phyloP scores from a whole-genome alignment of 495 filamentous ascomycete species.

The Evansstolkia leycettana region DNA sequence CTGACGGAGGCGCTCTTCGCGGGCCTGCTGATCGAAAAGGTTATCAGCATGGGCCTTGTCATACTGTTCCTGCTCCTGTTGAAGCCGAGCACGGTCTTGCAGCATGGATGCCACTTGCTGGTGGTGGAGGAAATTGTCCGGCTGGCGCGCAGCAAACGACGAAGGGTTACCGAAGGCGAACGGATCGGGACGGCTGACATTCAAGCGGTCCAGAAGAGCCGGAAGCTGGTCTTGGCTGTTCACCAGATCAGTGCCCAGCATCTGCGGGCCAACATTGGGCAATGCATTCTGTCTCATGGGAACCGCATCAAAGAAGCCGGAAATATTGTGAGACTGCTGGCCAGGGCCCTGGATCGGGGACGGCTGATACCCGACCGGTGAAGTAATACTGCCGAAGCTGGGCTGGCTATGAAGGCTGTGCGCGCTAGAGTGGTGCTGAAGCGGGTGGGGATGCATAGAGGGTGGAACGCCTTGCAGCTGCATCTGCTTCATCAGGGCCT shows the following conservation, averaged over 20 bases:
- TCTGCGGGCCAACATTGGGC: constrained; percentile 35
- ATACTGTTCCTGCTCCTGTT: constrained; percentile 52
- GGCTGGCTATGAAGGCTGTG: constrained; percentile 95
- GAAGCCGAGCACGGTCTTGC: constrained; percentile 47
- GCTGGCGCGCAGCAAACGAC: constrained; percentile 41
- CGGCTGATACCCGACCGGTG: constrained; percentile 62
- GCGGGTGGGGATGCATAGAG: constrained; percentile 36
- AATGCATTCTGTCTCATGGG: constrained; percentile 27
- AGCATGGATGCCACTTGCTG: constrained; percentile 49
- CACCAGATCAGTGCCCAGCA: constrained; percentile 34
- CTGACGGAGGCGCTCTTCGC: constrained; percentile 49
- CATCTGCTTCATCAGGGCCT: constrained; percentile 65
- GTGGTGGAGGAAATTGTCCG: constrained; percentile 38
- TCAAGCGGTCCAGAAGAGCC: constrained; percentile 46
- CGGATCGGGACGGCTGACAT: constrained; percentile 39
- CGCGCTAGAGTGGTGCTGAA: constrained; percentile 88
- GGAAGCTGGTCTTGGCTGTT: constrained; percentile 50
- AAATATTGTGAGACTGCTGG: constrained; percentile 40
- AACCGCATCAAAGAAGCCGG: constrained; percentile 59
- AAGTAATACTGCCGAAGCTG: constrained; percentile 83
- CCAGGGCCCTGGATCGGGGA: constrained; percentile 63
- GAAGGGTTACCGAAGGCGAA: constrained; percentile 36
- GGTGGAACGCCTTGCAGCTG: constrained; percentile 47
- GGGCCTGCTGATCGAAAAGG: constrained; percentile 38
- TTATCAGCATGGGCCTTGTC: constrained; percentile 34